Evolutionary conservation across 176 grass and related monocot genomes (phyloP), one percentile per base, ranked within the genome.

Genomic region (Musa beccarii): DNA sequence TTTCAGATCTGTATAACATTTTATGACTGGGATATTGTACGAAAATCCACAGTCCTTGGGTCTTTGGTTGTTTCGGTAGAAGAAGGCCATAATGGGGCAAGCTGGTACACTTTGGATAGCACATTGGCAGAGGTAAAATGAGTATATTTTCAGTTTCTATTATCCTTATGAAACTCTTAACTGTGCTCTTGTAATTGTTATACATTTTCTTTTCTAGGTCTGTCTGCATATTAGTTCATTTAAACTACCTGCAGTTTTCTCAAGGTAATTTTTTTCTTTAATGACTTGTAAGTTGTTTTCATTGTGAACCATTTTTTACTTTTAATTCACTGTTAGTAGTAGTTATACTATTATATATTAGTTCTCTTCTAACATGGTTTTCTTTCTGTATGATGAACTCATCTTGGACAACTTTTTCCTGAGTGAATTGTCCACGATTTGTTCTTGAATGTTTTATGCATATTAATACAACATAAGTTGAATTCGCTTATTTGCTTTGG

Each of bases 61-160:
- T 89, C 90, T 76, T 84, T 86, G 76, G 85, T 80, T 74, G 59
- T 94, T 79, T 78, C 76, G 19, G 74, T 98, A 74, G 80, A 84
- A 21, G 81, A 93, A 87, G 88, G 89, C 13, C 59, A 87, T 80
- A 87, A 64, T 1, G 90, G 76, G 51, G 90, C 88, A 26, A 78
- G 74, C 72, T 98, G 95, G 90, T 92, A 91, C 61, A 87, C 87
- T 29, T 89, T 98, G 19, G 95, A 98, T 78, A 93, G 84, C 72
- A 91, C 83, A 87, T 82, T 56, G 73, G 88, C 88, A 76, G 84
- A 89, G 86, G 95, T 93, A 87, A 54, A 26, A 65, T 15, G 10
- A 66, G 54, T 52, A 75, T 56, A 55, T 57, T 20, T 69, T 50
- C 57, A 22, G 13, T 51, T 52, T 63, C 8, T 51, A 59, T 64